Evolutionary conservation across 2,329 filamentous ascomycete species (phyloP).

Genomic region (Colletotrichum chlorophyti): DNA sequence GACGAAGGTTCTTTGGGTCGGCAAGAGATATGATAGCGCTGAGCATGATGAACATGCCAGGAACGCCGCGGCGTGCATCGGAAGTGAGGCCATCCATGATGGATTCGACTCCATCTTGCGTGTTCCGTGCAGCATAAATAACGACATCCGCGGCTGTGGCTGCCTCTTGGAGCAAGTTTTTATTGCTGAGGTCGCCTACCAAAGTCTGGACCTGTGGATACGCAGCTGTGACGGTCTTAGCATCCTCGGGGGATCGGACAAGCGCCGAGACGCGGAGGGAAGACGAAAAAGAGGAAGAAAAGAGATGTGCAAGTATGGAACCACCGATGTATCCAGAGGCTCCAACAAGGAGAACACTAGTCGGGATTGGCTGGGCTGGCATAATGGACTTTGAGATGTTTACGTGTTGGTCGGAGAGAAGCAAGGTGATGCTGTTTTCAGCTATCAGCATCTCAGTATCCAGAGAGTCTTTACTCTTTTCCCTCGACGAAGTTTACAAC

Average conservation of each 20-base stretch:
- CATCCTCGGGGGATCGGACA: background rate
- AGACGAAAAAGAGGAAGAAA: background rate
- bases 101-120: background rate
- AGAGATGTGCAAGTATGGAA: background rate
- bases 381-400: too few species aligned
- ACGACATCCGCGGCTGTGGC: background rate
- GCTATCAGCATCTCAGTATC: too few species aligned
- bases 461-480: too few species aligned
- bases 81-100: background rate
- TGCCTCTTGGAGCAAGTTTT: background rate
- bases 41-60: conserved; percentile 5
- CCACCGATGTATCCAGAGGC: conserved; percentile 6
- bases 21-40: conserved; percentile 14
- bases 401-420: background rate
- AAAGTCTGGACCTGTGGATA: background rate
- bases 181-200: background rate
- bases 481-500: too few species aligned
- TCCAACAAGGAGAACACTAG: background rate
- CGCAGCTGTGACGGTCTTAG: background rate
- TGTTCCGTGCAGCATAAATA: conserved; percentile 4
- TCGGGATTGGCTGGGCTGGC: background rate
- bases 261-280: background rate
- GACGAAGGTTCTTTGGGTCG: conserved; percentile 8
- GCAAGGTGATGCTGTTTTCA: background rate
- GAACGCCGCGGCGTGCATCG: background rate